Evolutionary conservation across 129 eudicot species (phyloP), one percentile per base, ranked within the genome.

Genomic region (Gnaphalium uliginosum): DNA sequence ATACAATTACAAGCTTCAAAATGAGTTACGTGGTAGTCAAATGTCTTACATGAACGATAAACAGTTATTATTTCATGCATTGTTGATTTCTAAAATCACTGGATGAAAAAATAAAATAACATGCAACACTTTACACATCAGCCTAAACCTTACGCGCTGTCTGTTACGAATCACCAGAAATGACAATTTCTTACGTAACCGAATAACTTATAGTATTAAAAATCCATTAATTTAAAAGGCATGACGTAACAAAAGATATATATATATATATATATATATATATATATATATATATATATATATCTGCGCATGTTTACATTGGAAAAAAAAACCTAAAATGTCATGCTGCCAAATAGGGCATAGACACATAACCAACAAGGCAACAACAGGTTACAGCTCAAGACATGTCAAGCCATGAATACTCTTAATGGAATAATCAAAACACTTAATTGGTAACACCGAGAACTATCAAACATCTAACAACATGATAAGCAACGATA

Each of bases 181-280:
- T 71, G 77, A 50, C 72, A 35, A 13, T 19, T 64, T 79, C 68
- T 72, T 65, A 72, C 21, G 57, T 79, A 65, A 48, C 56, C 29
- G 30, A 70, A 78, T 62, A 48, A 63, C 48, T 50, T 63, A 53
- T 27, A 11, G 46, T 21, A 32, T 30, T 41, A 53, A 64, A 72
- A 43, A 72, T 53, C 25, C 67, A 63, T 23, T 39, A 29, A 19
- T 14, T 66, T 26, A 19, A 13, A 70, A 30, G 2, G 41, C 19
- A 68, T 24, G 72, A 30, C 9, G 6, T 46, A 46, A 1, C 53
- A 14, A 68, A 51, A 33, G 46, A 62, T 51, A 24, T 24, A 7
- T 64, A 26, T 29, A 33, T 53, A n/a, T n/a, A n/a, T n/a, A n/a
- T n/a, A n/a, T n/a, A n/a, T n/a, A n/a, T n/a, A n/a, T n/a, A n/a